Percentiles rank a stretch among this genome's conserved stretches.
Conservation (phyloP, 495 filamentous ascomycete species). For the Clohesyomyces aquaticus region DNA sequence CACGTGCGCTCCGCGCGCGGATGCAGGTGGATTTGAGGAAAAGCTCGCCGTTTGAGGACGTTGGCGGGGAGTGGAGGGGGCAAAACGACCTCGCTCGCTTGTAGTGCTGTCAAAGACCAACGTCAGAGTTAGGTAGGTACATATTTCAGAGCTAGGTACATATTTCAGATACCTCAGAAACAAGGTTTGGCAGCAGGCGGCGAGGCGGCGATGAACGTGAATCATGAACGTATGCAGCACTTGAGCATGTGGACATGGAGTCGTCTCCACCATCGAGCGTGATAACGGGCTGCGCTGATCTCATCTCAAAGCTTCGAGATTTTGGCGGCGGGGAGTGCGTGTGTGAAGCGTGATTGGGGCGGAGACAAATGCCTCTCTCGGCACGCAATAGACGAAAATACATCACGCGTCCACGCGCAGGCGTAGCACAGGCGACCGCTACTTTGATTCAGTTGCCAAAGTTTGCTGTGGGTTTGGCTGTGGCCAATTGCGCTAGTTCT, state of each 20-base stretch:
- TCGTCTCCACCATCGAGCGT: background rate
- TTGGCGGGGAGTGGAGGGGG: too few species aligned
- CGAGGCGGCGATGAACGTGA: background rate
- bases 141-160: too few species aligned
- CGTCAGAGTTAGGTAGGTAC: too few species aligned
- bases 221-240: background rate
- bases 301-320: constrained; percentile 8
- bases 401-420: constrained; percentile 14
- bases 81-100: too few species aligned
- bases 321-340: background rate
- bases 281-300: constrained; percentile 20
- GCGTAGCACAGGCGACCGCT: too few species aligned
- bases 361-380: constrained; percentile 17
- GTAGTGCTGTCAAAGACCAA: too few species aligned
- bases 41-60: background rate
- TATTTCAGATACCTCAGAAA: too few species aligned
- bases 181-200: background rate
- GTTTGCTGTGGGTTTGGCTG: too few species aligned
- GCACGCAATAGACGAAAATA: too few species aligned
- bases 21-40: background rate
- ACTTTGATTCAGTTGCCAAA: too few species aligned
- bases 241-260: background rate
- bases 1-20: background rate
- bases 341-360: constrained; percentile 18
- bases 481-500: too few species aligned